phyloP scores from a whole-genome alignment of 768 basidiomycete species.

The Obba rivulosa region DNA sequence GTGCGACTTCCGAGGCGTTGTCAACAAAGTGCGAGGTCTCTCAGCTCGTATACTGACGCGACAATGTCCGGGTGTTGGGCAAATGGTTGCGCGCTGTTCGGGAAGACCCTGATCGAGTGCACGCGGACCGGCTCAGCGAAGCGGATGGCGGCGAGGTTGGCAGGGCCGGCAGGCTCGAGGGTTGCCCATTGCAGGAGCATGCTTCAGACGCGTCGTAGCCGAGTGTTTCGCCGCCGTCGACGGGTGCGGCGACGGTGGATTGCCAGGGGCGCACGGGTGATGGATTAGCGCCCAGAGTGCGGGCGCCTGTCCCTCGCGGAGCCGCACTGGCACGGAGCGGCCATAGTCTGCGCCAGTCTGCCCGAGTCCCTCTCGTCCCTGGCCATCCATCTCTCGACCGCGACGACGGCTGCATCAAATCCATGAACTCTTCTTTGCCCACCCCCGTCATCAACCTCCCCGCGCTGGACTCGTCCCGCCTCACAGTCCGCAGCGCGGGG shows the following conservation, averaged over 20 bases:
- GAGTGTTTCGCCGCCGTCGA: neutral
- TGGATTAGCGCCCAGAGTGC: neutral
- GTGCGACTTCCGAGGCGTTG: constrained; percentile 43
- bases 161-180: constrained; percentile 51
- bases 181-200: constrained; percentile 66
- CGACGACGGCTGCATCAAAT: neutral
- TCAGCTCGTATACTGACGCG: neutral
- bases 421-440: constrained; percentile 7
- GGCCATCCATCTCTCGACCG: neutral
- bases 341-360: neutral
- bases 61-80: constrained; percentile 50
- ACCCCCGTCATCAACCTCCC: constrained; percentile 10
- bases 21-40: constrained; percentile 5
- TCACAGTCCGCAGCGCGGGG: constrained; percentile 13
- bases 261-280: neutral
- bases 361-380: neutral
- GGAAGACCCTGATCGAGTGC: constrained; percentile 64
- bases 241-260: neutral
- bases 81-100: constrained; percentile 62
- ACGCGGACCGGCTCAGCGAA: constrained; percentile 65
- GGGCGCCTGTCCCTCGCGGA: neutral
- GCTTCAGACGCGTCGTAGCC: neutral
- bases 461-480: neutral
- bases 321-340: neutral
- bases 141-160: constrained; percentile 63